phyloP scores from a whole-genome alignment of 2,329 filamentous ascomycete species.

The Tolypocladium endophyticum region DNA sequence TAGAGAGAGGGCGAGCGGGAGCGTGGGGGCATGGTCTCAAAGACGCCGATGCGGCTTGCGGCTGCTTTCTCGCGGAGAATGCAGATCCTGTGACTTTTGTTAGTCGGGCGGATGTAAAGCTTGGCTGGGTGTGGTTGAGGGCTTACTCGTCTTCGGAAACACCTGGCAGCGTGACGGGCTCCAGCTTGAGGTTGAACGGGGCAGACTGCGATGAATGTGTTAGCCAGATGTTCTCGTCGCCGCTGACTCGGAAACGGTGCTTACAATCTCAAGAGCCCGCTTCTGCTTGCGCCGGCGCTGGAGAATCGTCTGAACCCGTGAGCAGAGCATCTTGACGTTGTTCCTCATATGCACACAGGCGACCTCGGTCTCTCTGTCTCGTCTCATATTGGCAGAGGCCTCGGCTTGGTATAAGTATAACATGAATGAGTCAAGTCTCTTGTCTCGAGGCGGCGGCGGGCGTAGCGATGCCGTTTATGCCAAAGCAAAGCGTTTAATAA shows the following conservation, averaged over 20 bases:
- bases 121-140: neutral
- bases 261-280: constrained; percentile 35
- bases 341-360: constrained; percentile 23
- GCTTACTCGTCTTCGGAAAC: constrained; percentile 47
- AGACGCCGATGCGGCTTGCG: constrained; percentile 36
- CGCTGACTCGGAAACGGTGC: constrained; percentile 4
- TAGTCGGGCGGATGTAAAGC: neutral
- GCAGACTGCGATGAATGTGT: constrained; percentile 34
- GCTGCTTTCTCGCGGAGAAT: constrained; percentile 42
- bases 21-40: constrained; percentile 18
- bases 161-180: constrained; percentile 41
- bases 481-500: neutral
- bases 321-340: constrained; percentile 32
- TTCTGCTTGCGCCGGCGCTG: constrained; percentile 30
- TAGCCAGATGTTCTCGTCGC: constrained; percentile 7
- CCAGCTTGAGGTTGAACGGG: constrained; percentile 48
- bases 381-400: neutral
- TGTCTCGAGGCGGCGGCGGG: neutral
- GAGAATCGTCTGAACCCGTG: constrained; percentile 33
- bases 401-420: neutral
- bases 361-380: neutral
- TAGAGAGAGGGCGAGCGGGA: constrained; percentile 9
- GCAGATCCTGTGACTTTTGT: constrained; percentile 24
- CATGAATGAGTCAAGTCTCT: neutral
- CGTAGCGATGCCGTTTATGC: neutral